A percentile compares a stretch with the other conserved stretches of the same genome.
Conservation (phyloP, 768 basidiomycete genomes). For the Daedaleopsis nitida region DNA sequence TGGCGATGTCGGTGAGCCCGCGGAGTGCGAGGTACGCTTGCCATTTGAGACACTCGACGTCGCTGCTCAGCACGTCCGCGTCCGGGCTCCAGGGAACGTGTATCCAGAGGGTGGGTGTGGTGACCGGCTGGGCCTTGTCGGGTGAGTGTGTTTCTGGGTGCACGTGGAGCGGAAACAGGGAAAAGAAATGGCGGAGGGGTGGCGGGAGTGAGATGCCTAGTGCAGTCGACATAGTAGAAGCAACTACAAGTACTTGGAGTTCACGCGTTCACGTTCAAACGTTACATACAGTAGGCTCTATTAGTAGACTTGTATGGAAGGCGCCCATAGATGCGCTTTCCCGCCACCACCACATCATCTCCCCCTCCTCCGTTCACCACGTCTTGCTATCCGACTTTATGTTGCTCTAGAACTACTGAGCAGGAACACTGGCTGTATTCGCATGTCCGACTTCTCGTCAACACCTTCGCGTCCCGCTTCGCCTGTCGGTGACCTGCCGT, state of each 20-base stretch:
- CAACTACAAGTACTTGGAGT: too few relatives aligned
- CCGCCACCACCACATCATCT: not conserved
- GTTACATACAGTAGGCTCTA: not conserved
- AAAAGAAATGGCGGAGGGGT: slow-evolving; percentile 52
- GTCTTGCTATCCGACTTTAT: not conserved
- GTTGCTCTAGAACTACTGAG: not conserved
- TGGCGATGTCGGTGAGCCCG: slow-evolving; percentile 48
- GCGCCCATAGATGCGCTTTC: slow-evolving; percentile 19
- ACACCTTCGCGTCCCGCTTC: slow-evolving; percentile 60
- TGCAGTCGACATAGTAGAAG: slow-evolving; percentile 14
- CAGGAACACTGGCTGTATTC: not conserved
- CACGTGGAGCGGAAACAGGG: slow-evolving; percentile 61
- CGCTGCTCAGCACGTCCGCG: slow-evolving; percentile 57
- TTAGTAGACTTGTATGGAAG: not conserved
- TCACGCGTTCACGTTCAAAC: not conserved
- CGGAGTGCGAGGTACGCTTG: slow-evolving; percentile 81
- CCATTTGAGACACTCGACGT: slow-evolving; percentile 90
- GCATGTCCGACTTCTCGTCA: slow-evolving; percentile 48
- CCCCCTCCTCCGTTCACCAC: not conserved
- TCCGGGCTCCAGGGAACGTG: slow-evolving; percentile 43
- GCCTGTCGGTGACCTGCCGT: slow-evolving; percentile 49
- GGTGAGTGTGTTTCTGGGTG: slow-evolving; percentile 44
- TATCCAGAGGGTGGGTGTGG: slow-evolving; percentile 66
- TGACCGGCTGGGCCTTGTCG: slow-evolving; percentile 25
- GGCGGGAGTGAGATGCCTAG: slow-evolving; percentile 32